A percentile compares a stretch with the other conserved stretches of the same genome.
These are phyloP conservation scores for Orbilia ellipsospora DNA, from an alignment of 2,329 filamentous ascomycete genomes.

Conservation along the genomic window DNA sequence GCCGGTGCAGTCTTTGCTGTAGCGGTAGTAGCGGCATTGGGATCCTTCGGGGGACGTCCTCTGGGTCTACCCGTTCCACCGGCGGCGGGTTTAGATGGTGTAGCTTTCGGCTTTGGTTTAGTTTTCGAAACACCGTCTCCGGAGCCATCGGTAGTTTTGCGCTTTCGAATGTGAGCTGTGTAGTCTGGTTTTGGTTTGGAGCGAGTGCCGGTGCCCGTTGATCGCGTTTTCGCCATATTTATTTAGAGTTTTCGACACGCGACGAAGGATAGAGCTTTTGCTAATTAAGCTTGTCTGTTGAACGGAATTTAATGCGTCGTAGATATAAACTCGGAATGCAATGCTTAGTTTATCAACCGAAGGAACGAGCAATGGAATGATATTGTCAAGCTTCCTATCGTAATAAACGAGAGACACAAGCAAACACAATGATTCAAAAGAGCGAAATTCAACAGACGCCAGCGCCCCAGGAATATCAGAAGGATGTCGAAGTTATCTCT, in stretches of 20 bases:
- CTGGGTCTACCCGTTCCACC: slow-evolving; percentile 18
- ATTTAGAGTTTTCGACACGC: background rate
- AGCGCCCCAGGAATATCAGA: too few relatives aligned
- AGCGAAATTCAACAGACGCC: too few relatives aligned
- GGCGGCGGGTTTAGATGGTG: slow-evolving; percentile 17
- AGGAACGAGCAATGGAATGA: too few relatives aligned
- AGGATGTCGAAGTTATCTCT: too few relatives aligned
- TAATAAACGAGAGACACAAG: too few relatives aligned
- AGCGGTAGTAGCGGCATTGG: slow-evolving; percentile 11
- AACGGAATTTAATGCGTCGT: too few relatives aligned
- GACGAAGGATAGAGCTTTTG: background rate
- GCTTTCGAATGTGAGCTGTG: slow-evolving; percentile 48
- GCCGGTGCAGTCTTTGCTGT: slow-evolving; percentile 12
- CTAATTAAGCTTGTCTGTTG: too few relatives aligned
- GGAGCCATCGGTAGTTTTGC: slow-evolving; percentile 49
- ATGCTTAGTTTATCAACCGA: too few relatives aligned
- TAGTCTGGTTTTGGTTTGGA: slow-evolving; percentile 41
- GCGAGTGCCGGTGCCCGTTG: slow-evolving; percentile 25
- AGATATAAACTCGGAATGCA: too few relatives aligned
- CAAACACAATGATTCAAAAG: too few relatives aligned
- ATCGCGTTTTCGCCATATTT: slow-evolving; percentile 37
- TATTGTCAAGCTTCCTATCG: too few relatives aligned
- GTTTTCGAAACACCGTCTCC: slow-evolving; percentile 49
- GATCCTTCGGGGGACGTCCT: slow-evolving; percentile 48
- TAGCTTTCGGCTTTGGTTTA: slow-evolving; percentile 39